Evolutionary conservation across 2,329 filamentous ascomycete genomes (phyloP).

Genomic region (Penicillium brasilianum): DNA sequence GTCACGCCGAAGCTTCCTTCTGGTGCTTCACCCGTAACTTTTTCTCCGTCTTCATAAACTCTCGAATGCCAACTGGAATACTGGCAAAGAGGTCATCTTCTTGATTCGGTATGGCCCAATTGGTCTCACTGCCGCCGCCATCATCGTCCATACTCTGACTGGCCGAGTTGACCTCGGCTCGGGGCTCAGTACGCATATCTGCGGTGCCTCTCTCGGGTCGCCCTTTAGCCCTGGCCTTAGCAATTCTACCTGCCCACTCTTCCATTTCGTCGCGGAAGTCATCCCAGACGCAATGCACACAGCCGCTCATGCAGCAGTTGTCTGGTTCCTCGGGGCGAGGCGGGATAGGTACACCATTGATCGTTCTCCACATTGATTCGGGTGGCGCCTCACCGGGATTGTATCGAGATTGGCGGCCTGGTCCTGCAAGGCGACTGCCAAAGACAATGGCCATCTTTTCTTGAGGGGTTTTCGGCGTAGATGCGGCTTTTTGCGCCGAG

Average conservation of each 20-base stretch:
- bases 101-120: slow-evolving; percentile 60
- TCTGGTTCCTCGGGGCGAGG: slow-evolving; percentile 87
- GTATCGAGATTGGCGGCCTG: slow-evolving; percentile 65
- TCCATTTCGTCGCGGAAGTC: slow-evolving; percentile 89
- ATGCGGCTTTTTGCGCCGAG: slow-evolving; percentile 9
- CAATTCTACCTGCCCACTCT: slow-evolving; percentile 73
- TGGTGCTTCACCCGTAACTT: slow-evolving; percentile 76
- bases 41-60: slow-evolving; percentile 98
- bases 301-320: slow-evolving; percentile 99
- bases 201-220: slow-evolving; percentile 31
- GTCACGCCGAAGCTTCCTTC: slow-evolving; percentile 47
- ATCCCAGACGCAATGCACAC: slow-evolving; percentile 97
- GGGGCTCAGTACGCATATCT: slow-evolving; percentile 40
- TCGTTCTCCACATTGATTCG: slow-evolving; percentile 60
- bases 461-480: slow-evolving; percentile 39
- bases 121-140: slow-evolving; percentile 73
- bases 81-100: slow-evolving; percentile 72
- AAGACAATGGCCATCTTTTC: slow-evolving; percentile 74
- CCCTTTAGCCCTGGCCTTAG: slow-evolving; percentile 61
- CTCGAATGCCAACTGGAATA: slow-evolving; percentile 88
- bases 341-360: slow-evolving; percentile 82
- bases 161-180: slow-evolving; percentile 54
- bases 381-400: slow-evolving; percentile 61
- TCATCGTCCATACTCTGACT: slow-evolving; percentile 76
- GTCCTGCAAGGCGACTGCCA: slow-evolving; percentile 76